Base-by-base conservation (phyloP, 192 early-diverging fungal species). In the Rhizophlyctis rosea region DNA sequence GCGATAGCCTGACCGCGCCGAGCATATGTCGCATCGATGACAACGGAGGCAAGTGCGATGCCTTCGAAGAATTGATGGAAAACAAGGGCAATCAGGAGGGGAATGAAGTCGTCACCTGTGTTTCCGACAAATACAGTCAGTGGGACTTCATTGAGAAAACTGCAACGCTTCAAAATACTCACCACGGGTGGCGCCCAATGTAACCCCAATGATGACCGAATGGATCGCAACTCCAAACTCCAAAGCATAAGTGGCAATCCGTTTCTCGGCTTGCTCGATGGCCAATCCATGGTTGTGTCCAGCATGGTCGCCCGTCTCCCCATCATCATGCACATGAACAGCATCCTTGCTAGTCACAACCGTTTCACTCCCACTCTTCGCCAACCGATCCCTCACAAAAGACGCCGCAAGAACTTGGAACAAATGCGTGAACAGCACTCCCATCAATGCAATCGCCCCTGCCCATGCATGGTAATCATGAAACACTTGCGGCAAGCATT, bases 31-130 rank as follows among this genome's bases (percentile, higher is more conserved):
- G 62, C 44, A 21, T 67, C 69, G 14, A 67, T 30, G 39, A 75
- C 62, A n/a, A 75, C 54, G 9, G 60, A 23, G 24, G 61, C 51
- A 3, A 80, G 56, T 2, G 79, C 77, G 58, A 71, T 49, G n/a
- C 76, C 75, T 56, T 77, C 75, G 33, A 71, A 71, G 55, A 76
- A 61, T 55, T 82, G 80, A 39, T 82, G 80, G 62, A 82, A 80
- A 0, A 27, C 13, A n/a, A 82, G 29, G 14, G 80, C 80, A 49
- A 69, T 64, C 32, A 82, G 54, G 24, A 82, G 71, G 27, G 71
- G 36, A 21, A 48, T 51, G 51, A 68, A 79, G 21, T 61, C 67
- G 21, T 29, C 39, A 50, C 59, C 54, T n/a, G n/a, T n/a, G n/a
- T 11, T 7, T 14, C 9, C 7, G 21, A 13, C 51, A 24, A 24